Evolutionary conservation across 2,329 filamentous ascomycete genomes (phyloP), one percentile per base, ranked within the genome.

Genomic region (Macrophomina pseudophaseolina): DNA sequence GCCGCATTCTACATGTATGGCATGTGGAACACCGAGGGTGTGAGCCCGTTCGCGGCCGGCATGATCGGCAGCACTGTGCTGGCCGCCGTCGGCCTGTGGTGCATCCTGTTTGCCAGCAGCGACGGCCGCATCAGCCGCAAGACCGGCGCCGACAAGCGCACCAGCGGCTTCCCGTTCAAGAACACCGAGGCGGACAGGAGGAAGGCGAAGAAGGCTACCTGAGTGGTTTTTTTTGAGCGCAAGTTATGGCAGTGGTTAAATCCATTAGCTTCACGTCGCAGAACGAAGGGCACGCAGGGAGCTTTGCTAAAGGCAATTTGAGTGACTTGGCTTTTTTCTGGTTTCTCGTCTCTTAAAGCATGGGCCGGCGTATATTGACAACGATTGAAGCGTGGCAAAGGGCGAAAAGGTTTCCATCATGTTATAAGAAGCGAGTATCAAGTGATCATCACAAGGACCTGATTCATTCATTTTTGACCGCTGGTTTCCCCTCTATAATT

Each of bases 71-170:
- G 84, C 70, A 81, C 83, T 7, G 71, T 80, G 42, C 79, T 94
- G 67, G 87, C 87, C 1, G 81, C 83, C 2, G 80, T 91, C 52
- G 92, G 88, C 0, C 73, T 89, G 28, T 92, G 90, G 89, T 88
- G 84, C 70, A 75, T 87, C 63, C 71, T 89, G 68, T 89, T 89
- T 75, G 86, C 83, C 0, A 86, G 81, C 65, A 84, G 81, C 51
- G 76, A 82, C 71, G 86, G 87, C 1, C 80, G 82, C 68, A 86
- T 90, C 65, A 88, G 84, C 73, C 83, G 85, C 73, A 87, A 83
- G 77, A 90, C 88, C 1, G 88, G 88, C 0, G 87, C 85, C 40
- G 89, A 91, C 73, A 90, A 90, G 82, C 81, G 88, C 73, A 90
- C 84, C 32, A 84, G 84, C 67, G 88, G 87, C 11, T 91, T 87